phyloP scores from a whole-genome alignment of 2,329 filamentous ascomycete genomes.

The Microcyclosporella mali region DNA sequence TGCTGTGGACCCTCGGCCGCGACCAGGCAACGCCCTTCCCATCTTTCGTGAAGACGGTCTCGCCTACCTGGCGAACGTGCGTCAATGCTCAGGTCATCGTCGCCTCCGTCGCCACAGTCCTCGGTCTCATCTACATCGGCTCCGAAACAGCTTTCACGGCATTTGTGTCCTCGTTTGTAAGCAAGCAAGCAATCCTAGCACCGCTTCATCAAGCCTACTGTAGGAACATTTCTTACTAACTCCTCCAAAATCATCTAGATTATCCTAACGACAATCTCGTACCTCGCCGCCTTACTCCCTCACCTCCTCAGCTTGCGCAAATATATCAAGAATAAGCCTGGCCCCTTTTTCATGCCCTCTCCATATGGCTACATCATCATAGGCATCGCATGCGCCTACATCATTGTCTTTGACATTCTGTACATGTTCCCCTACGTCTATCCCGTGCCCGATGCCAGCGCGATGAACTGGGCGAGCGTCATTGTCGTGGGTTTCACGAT shows the following conservation, averaged over 20 bases:
- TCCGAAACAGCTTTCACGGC: slow-evolving; percentile 61
- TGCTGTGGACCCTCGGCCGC: slow-evolving; percentile 56
- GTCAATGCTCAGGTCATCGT: slow-evolving; percentile 52
- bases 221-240: no score
- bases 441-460: slow-evolving; percentile 37
- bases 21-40: slow-evolving; percentile 52
- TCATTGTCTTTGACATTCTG: slow-evolving; percentile 56
- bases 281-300: slow-evolving; percentile 56
- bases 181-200: no score
- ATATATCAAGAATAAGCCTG: slow-evolving; percentile 45
- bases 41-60: slow-evolving; percentile 44
- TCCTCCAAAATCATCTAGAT: no score
- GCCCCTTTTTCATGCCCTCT: slow-evolving; percentile 53
- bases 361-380: slow-evolving; percentile 48
- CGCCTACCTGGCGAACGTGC: slow-evolving; percentile 44
- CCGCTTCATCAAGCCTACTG: no score
- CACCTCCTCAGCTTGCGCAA: slow-evolving; percentile 35
- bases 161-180: slow-evolving; percentile 46
- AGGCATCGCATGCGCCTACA: slow-evolving; percentile 50
- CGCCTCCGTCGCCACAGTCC: slow-evolving; percentile 46
- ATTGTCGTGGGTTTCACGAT: slow-evolving; percentile 49
- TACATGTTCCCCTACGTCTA: slow-evolving; percentile 53
- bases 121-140: slow-evolving; percentile 62
- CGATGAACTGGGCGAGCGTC: slow-evolving; percentile 51
- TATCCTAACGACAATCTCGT: slow-evolving; percentile 51